Base-by-base conservation (phyloP, 2,329 filamentous ascomycete species). In the Rhytidhysteron rufulum region DNA sequence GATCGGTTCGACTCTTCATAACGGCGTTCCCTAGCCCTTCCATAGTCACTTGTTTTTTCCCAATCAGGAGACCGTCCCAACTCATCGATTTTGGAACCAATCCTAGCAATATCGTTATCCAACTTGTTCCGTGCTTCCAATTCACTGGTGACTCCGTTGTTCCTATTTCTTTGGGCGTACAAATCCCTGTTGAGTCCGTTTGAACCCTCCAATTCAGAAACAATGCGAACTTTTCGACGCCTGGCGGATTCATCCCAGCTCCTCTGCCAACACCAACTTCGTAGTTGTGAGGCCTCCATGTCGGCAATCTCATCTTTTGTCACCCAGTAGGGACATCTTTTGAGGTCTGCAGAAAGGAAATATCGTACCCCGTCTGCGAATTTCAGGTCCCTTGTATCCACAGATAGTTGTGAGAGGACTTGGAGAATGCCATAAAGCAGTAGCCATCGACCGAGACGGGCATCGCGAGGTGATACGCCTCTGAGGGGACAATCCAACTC, bases 361-460 rank as follows among this genome's bases (percentile, higher is more conserved):
- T 70, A 69, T 4, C 52, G 51, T 4, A 68, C 63, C 4, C 58
- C 58, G 10, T 63, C 55, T 5, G 51, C 62, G 44, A 65, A 61
- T 19, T 58, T 62, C 25, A 71, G 56, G 4, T 57, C 60, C 19
- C 57, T 55, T 0, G 65, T 61, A 38, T 70, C 67, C 39, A 70
- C 66, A 9, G 67, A 67, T 4, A 71, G 49, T 2, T 56, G 66
- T 8, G 66, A 67, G 3, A 71, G 57, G 7, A 67, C 54, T 47
- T 71, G 68, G 2, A 71, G 47, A 32, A 67, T 57, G 25, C 60
- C 64, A 41, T 70, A 69, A 19, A 71, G 49, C 6, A 70, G 61
- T 17, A 71, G 52, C 68, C 68, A 71, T 11, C 66, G 63, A 15
- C 68, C 68, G 21, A 69, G 60, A 15, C 68, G 66, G 25, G 66